Evolutionary conservation across 257 asterid species (phyloP).

Genomic region (Mentha longifolia): DNA sequence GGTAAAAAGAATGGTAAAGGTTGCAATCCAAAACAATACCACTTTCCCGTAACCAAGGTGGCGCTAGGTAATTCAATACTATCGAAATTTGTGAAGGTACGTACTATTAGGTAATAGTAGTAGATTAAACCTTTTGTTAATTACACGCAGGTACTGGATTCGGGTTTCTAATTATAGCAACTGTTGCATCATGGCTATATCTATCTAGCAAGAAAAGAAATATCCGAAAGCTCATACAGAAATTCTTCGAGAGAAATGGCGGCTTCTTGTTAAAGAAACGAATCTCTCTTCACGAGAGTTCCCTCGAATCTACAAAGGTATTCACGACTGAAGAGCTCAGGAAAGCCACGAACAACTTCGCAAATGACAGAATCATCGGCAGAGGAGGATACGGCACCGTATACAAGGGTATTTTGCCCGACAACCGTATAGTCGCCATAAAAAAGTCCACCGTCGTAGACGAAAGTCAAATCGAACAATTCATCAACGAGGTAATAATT

Average conservation of each 20-base stretch:
- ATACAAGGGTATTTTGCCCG: too few relatives aligned
- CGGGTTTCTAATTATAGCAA: conserved; percentile 56
- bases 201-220: conserved; percentile 55
- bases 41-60: conserved; percentile 51
- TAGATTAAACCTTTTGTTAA: too few relatives aligned
- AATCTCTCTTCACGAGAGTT: conserved; percentile 49
- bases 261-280: conserved; percentile 64
- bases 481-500: conserved; percentile 78
- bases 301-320: conserved; percentile 54
- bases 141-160: conserved; percentile 60
- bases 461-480: conserved; percentile 62
- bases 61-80: conserved; percentile 44
- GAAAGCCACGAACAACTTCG: conserved; percentile 64
- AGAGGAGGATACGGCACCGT: conserved; percentile 79
- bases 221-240: conserved; percentile 49
- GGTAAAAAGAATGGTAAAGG: conserved; percentile 37
- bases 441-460: conserved; percentile 70
- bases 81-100: too few relatives aligned
- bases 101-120: too few relatives aligned
- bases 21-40: conserved; percentile 39
- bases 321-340: conserved; percentile 65
- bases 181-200: conserved; percentile 57
- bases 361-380: conserved; percentile 66
- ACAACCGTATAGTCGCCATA: conserved; percentile 61
- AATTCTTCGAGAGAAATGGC: conserved; percentile 80